Conservation (phyloP, 495 filamentous ascomycete species). For the Gamarada debralockiae region DNA sequence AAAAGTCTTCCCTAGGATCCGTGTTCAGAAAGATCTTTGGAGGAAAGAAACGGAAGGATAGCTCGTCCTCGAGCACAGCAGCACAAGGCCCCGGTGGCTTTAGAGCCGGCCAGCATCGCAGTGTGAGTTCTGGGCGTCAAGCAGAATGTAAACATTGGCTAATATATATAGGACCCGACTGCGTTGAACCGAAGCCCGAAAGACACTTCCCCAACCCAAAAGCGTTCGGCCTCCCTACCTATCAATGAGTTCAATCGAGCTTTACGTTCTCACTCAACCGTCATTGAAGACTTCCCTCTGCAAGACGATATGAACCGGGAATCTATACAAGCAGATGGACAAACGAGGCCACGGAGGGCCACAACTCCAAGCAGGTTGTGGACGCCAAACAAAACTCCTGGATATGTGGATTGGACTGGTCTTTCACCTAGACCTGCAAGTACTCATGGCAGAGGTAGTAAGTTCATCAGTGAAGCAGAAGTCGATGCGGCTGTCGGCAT, state of each 20-base stretch:
- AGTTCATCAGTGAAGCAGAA: conserved; percentile 10
- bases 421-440: conserved; percentile 52
- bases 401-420: conserved; percentile 35
- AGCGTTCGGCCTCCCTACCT: conserved; percentile 47
- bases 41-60: conserved; percentile 37
- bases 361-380: conserved; percentile 28
- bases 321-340: conserved; percentile 40
- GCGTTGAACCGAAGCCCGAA: conserved; percentile 29
- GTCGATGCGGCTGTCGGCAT: conserved; percentile 38
- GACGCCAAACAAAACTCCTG: conserved; percentile 25
- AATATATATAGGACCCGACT: conserved; percentile 37
- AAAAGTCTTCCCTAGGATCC: conserved; percentile 44
- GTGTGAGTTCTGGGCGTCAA: conserved; percentile 32
- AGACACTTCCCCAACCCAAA: conserved; percentile 23
- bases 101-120: conserved; percentile 31
- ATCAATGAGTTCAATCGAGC: conserved; percentile 50
- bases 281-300: conserved; percentile 30
- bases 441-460: conserved; percentile 41
- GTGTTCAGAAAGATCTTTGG: conserved; percentile 48
- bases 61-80: conserved; percentile 15
- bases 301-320: conserved; percentile 34
- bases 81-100: conserved; percentile 15
- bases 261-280: conserved; percentile 48
- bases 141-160: conserved; percentile 8
- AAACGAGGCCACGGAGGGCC: conserved; percentile 26